Conservation (phyloP, 2,329 filamentous ascomycete species). For the Claviceps humidiphila region DNA sequence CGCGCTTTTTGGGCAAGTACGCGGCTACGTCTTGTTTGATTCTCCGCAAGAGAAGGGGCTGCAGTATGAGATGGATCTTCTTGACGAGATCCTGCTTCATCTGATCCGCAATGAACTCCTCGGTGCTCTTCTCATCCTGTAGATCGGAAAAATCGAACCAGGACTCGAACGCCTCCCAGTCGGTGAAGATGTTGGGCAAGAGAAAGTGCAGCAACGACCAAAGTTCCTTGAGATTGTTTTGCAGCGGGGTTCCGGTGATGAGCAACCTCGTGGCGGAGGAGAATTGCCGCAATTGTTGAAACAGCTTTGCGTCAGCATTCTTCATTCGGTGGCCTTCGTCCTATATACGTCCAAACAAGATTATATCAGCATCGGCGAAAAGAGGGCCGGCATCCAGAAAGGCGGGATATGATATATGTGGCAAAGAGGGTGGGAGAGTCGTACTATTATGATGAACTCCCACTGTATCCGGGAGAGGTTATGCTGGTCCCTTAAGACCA, state of each 20-base stretch:
- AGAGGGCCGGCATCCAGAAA: too few relatives aligned
- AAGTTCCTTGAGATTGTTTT: slow-evolving; percentile 88
- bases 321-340: slow-evolving; percentile 97
- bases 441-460: slow-evolving; percentile 91
- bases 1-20: slow-evolving; percentile 85
- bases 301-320: slow-evolving; percentile 86
- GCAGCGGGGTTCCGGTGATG: slow-evolving; percentile 87
- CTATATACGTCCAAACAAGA: slow-evolving; percentile 23
- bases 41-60: slow-evolving; percentile 75
- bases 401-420: too few relatives aligned
- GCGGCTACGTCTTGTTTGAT: slow-evolving; percentile 90
- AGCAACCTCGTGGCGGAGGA: slow-evolving; percentile 80
- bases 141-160: slow-evolving; percentile 97
- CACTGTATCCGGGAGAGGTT: slow-evolving; percentile 74
- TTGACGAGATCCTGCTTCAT: slow-evolving; percentile 40
- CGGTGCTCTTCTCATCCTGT: slow-evolving; percentile 66
- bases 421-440: slow-evolving; percentile 10
- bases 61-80: slow-evolving; percentile 84
- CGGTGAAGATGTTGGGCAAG: slow-evolving; percentile 82
- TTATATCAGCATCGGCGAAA: background rate
- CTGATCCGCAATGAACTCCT: slow-evolving; percentile 67
- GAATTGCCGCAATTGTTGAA: slow-evolving; percentile 78
- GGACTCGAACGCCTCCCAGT: slow-evolving; percentile 81
- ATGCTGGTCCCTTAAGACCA: slow-evolving; percentile 81
- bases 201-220: slow-evolving; percentile 94